A percentile compares a stretch with the other conserved stretches of the same genome.
These are phyloP conservation scores for Lycium ferocissimum DNA, from an alignment of 257 asterid genomes.

Conservation along the genomic window DNA sequence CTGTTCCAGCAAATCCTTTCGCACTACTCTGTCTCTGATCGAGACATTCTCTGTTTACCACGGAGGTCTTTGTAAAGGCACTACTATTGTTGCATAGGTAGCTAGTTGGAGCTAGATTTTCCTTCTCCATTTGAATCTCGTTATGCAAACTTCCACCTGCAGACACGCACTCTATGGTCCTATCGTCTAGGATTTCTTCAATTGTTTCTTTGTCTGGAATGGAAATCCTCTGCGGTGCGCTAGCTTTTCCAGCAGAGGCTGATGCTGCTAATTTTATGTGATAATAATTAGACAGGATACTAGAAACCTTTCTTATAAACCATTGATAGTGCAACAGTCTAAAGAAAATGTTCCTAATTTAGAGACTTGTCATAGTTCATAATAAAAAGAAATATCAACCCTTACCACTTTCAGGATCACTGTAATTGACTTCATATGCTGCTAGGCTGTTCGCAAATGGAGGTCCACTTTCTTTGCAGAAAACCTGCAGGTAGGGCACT, in stretches of 20 bases:
- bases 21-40: conserved; percentile 38
- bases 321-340: neutral
- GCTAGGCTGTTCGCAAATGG: conserved; percentile 37
- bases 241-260: conserved; percentile 43
- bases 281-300: neutral
- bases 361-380: neutral
- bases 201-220: conserved; percentile 31
- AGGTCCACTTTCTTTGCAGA: conserved; percentile 55
- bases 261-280: conserved; percentile 23
- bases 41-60: conserved; percentile 32
- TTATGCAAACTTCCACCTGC: conserved; percentile 37
- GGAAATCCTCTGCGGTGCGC: conserved; percentile 37
- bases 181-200: conserved; percentile 42
- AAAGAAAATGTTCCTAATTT: conserved; percentile 2
- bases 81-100: conserved; percentile 40
- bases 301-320: conserved; percentile 12
- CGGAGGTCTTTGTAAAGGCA: conserved; percentile 23
- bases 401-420: conserved; percentile 59
- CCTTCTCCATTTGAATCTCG: conserved; percentile 44
- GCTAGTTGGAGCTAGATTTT: conserved; percentile 36
- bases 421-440: conserved; percentile 47
- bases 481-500: too few relatives aligned
- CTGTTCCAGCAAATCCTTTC: conserved; percentile 36
- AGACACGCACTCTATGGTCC: conserved; percentile 34
- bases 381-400: neutral